Conservation (phyloP, 1,284 basidiomycete species). For the Ceratobasidium sp. region DNA sequence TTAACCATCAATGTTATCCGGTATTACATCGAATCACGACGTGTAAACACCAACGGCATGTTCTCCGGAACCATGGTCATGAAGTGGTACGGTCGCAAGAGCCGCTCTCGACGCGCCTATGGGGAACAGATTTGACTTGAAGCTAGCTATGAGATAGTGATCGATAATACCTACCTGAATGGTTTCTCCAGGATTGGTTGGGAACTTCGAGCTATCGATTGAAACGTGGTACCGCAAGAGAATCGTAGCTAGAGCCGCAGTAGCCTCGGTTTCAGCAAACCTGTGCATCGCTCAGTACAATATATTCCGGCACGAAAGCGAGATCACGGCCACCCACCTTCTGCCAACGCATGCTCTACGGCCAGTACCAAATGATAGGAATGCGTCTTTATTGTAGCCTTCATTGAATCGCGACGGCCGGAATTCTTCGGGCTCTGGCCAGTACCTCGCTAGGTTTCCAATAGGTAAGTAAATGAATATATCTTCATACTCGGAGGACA, state of each 20-base stretch:
- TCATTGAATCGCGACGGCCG: constrained; percentile 14
- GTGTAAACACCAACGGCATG: constrained; percentile 41
- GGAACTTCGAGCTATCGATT: constrained; percentile 28
- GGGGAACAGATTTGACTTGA: neutral
- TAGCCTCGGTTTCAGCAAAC: constrained; percentile 41
- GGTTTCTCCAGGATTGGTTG: constrained; percentile 31
- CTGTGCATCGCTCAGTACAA: neutral
- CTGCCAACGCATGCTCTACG: constrained; percentile 35
- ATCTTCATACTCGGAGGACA: neutral
- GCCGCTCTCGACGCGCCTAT: constrained; percentile 28
- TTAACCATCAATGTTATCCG: no score
- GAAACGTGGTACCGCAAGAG: constrained; percentile 26
- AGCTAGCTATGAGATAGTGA: neutral
- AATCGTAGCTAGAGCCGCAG: constrained; percentile 22
- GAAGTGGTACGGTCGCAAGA: constrained; percentile 25
- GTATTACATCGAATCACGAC: neutral
- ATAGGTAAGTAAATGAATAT: neutral
- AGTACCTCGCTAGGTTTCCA: constrained; percentile 33
- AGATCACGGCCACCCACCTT: neutral
- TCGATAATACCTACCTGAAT: constrained; percentile 4
- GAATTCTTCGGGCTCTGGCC: constrained; percentile 41
- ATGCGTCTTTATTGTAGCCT: constrained; percentile 39
- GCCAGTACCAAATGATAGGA: constrained; percentile 30
- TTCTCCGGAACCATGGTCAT: constrained; percentile 35
- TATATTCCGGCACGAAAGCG: neutral